phyloP scores from a whole-genome alignment of 2,329 filamentous ascomycete species.

The Aspergillus sp. region DNA sequence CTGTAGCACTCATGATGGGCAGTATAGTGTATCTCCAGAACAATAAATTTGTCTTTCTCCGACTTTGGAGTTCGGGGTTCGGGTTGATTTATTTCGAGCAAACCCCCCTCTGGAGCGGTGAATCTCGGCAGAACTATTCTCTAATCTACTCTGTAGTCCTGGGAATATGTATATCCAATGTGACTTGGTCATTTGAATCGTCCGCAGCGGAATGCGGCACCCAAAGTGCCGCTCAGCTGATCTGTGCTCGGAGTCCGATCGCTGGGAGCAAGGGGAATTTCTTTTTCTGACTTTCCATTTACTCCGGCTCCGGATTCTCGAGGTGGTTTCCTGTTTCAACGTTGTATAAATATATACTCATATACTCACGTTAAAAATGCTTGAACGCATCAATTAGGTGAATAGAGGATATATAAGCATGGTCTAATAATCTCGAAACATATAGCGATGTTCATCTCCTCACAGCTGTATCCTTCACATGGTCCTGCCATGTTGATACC shows the following conservation, averaged over 20 bases:
- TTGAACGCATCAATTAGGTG: background rate
- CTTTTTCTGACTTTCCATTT: background rate
- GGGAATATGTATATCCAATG: background rate
- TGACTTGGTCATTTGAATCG: background rate
- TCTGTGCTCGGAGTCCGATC: background rate
- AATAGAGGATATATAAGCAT: background rate
- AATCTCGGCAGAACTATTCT: slow-evolving; percentile 3
- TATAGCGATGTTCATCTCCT: background rate
- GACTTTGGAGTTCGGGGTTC: background rate
- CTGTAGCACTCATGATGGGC: slow-evolving; percentile 46
- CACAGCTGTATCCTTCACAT: background rate
- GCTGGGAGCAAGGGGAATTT: background rate
- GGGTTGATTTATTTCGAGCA: background rate
- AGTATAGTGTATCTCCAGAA: background rate
- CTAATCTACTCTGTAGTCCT: background rate
- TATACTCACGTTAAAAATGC: no score
- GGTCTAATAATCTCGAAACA: background rate
- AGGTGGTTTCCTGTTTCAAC: background rate
- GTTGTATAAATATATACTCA: background rate
- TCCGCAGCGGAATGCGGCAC: no score
- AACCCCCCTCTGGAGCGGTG: background rate
- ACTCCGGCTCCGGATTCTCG: background rate
- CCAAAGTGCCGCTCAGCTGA: background rate
- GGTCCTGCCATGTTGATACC: slow-evolving; percentile 12
- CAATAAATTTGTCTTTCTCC: background rate